Base-by-base conservation (phyloP, 2,329 filamentous ascomycete genomes). In the Sclerotinia sclerotiorum region DNA sequence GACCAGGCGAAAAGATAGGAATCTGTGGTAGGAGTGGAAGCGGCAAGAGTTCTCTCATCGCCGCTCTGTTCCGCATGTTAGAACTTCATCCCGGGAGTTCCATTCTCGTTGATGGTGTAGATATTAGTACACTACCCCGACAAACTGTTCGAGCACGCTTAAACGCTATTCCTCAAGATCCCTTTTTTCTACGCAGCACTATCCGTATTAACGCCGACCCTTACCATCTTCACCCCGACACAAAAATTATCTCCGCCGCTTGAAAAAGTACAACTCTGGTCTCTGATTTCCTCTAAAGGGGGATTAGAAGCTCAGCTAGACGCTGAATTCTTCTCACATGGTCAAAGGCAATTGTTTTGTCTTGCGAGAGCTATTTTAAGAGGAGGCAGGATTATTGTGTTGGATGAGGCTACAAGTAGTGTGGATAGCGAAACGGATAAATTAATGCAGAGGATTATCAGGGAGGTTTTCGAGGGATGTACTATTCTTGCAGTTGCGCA, bases 271-370 rank as follows among this genome's bases (percentile, higher is more conserved):
- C 78, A 81, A 27, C 69, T 76, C 5, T 73, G 72, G 72, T 58
- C 69, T 13, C 21, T 72, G 3, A 67, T 75, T 15, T 32, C 21
- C 5, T 65, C 42, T 1, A 73, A 71, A 49, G 74, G 74, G 21
- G 73, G 73, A 2, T 64, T 76, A 4, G 71, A 74, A 19, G 68
- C 69, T 2, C 56, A 69, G 2, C 81, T 89, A 70, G 79, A 80
- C n/a, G 78, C 81, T 1, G 80, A 84, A 8, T 96, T 93, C 0
- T 94, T 98, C 79, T 84, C 81, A 0, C 80, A 82, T 55, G 84
- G 84, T 1, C 81, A 86, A 70, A 76, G 77, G 56, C 84, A 86
- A 73, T 74, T 85, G 0, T 81, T 85, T 66, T 80, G 79, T 39
- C 76, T 86, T 15, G 83, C 82, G 0, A 77, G 84, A 6, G 80